Evolutionary conservation across 1,284 basidiomycete species (phyloP), one percentile per base, ranked within the genome.

Genomic region (Trametes polyzona): DNA sequence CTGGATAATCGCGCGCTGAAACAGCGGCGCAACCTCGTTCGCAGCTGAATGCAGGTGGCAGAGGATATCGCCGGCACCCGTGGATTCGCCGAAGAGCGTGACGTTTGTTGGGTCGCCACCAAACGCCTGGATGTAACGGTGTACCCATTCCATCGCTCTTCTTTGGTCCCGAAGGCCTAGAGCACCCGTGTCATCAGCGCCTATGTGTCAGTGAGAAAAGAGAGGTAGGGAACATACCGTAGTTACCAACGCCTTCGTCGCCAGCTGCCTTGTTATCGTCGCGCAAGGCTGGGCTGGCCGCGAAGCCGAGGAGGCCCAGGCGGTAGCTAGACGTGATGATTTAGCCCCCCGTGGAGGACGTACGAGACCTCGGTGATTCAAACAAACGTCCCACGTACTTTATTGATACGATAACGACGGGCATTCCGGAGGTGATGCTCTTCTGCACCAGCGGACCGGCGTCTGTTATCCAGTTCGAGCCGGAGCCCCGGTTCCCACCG

Each of bases 381-480:
- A 14, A 11, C 21, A 42, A 46, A 26, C 24, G 26, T 3, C 57
- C 49, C 3, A 75, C 87, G 60, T 69, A 90, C 88, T 91, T 92
- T 74, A 90, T 79, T n/a, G 84, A 84, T 44, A 92, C 83, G 43
- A 90, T 68, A 47, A 91, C 79, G 46, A 91, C 74, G 0, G 88
- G 89, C 68, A 83, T 88, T 19, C 78, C 78, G 29, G 80, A 69
- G 39, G 76, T 68, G 24, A 89, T 75, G 69, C 88, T 87, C 67
- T 84, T 84, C 56, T 80, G 79, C 21, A 92, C 88, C 17, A 91
- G 73, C 26, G 82, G 75, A 44, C 85, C 89, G 14, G 83, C 85
- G 59, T 91, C 89, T 61, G 84, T 90, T 10, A 88, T 73, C 89
- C 89, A 91, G 65, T 81, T 82, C 5, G 88, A 88, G 7, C 88